These are phyloP conservation scores for Linnemannia schmuckeri DNA, from an alignment of 192 early-diverging fungal species.

Conservation along the genomic window DNA sequence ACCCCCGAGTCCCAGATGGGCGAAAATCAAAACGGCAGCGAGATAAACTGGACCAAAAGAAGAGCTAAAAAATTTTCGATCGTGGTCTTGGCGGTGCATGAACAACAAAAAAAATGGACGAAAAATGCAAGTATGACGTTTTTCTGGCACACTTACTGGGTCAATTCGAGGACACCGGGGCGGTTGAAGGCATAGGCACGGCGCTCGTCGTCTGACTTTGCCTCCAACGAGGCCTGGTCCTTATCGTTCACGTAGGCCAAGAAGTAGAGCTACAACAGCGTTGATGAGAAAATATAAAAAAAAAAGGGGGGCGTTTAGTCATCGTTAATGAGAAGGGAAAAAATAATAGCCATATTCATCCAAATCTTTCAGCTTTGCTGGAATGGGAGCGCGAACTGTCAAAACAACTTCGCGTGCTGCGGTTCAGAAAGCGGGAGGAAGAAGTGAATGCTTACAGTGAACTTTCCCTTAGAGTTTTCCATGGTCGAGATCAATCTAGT, in stretches of 20 bases:
- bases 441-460: slow-evolving; percentile 45
- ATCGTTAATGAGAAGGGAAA: neutral
- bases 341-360: neutral
- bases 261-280: slow-evolving; percentile 74
- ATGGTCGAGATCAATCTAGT: slow-evolving; percentile 61
- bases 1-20: neutral
- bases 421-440: slow-evolving; percentile 19
- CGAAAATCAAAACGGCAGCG: slow-evolving; percentile 6
- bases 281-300: neutral
- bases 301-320: too few species aligned
- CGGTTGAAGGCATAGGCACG: slow-evolving; percentile 67
- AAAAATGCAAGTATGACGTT: neutral
- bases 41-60: neutral
- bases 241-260: slow-evolving; percentile 72
- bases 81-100: neutral
- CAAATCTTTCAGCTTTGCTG: slow-evolving; percentile 38
- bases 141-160: slow-evolving; percentile 68
- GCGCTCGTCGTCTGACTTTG: slow-evolving; percentile 64
- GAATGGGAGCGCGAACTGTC: neutral
- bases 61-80: neutral
- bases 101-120: neutral
- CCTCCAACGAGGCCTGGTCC: slow-evolving; percentile 62
- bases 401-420: neutral
- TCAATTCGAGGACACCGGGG: slow-evolving; percentile 85
- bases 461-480: slow-evolving; percentile 63